Conservation (phyloP, 768 basidiomycete species). For the Boletales sp. region DNA sequence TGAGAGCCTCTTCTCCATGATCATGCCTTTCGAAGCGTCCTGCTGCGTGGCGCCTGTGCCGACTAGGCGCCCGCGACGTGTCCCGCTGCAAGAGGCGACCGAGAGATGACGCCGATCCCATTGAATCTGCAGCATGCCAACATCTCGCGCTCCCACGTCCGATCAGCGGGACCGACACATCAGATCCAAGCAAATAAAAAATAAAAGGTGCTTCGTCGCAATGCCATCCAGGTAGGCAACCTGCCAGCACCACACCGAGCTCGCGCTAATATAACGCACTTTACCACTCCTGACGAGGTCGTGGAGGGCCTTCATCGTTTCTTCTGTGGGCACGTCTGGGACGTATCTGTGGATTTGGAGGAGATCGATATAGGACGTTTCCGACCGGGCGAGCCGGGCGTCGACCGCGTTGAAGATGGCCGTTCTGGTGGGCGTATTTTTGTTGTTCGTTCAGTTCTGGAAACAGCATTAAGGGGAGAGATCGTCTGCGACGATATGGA, state of each 20-base stretch:
- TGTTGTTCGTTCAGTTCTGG: not conserved
- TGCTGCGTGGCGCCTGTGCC: slow-evolving; percentile 22
- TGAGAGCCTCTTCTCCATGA: slow-evolving; percentile 21
- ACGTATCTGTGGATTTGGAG: slow-evolving; percentile 48
- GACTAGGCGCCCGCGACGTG: slow-evolving; percentile 36
- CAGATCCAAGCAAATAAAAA: not conserved
- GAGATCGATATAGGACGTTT: slow-evolving; percentile 36
- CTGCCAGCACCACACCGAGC: slow-evolving; percentile 46
- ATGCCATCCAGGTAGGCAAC: slow-evolving; percentile 43
- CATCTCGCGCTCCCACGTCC: slow-evolving; percentile 42
- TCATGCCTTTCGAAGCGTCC: slow-evolving; percentile 14
- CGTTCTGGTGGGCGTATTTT: slow-evolving; percentile 28
- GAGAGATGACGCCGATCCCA: slow-evolving; percentile 54
- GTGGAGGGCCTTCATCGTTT: slow-evolving; percentile 50
- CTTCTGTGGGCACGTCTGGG: slow-evolving; percentile 32
- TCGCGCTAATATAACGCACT: slow-evolving; percentile 49
- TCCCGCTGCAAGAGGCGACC: slow-evolving; percentile 43
- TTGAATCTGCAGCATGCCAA: slow-evolving; percentile 42
- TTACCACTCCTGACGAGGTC: slow-evolving; percentile 47
- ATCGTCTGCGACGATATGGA: slow-evolving; percentile 11
- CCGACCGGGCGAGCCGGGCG: slow-evolving; percentile 34
- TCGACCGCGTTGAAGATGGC: slow-evolving; percentile 38
- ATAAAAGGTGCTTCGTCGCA: slow-evolving; percentile 31
- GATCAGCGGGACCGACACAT: not conserved
- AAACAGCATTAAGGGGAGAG: not conserved